Percentiles rank a stretch among this genome's conserved stretches.
These are phyloP conservation scores for Papiliotrema terrestris DNA, from an alignment of 1,284 basidiomycete genomes.

Conservation along the genomic window DNA sequence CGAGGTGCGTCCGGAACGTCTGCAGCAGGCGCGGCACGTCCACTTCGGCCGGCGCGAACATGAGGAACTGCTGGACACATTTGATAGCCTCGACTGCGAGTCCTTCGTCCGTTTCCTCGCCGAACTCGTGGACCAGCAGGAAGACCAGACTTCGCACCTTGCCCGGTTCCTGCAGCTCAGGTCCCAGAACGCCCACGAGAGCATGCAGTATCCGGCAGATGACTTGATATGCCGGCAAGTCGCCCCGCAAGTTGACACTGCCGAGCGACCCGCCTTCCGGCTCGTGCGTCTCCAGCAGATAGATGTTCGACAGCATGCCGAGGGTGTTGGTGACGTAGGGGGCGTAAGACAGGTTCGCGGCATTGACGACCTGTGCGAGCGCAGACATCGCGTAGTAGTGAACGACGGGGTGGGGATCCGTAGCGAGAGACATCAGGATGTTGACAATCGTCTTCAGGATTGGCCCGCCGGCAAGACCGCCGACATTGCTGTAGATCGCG, in stretches of 20 bases:
- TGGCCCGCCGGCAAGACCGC: constrained; percentile 87
- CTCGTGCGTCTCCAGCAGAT: constrained; percentile 88
- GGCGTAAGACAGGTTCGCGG: constrained; percentile 87
- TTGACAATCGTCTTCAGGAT: constrained; percentile 95
- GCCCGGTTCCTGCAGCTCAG: constrained; percentile 86
- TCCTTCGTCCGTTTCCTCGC: constrained; percentile 78
- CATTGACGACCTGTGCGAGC: constrained; percentile 80
- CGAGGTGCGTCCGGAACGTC: constrained; percentile 69
- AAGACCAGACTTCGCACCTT: constrained; percentile 77
- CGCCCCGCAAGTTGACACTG: constrained; percentile 82
- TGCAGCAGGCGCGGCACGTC: constrained; percentile 72
- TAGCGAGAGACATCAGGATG: constrained; percentile 89
- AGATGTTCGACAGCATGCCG: constrained; percentile 86
- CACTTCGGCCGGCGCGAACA: constrained; percentile 85
- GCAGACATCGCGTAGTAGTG: constrained; percentile 91
- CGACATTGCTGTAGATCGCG: constrained; percentile 88
- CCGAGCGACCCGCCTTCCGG: constrained; percentile 82
- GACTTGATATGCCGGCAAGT: constrained; percentile 85
- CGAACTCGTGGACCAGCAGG: constrained; percentile 81
- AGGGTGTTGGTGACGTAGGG: constrained; percentile 85
- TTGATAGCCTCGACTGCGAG: constrained; percentile 91
- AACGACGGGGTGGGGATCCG: constrained; percentile 94
- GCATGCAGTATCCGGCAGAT: constrained; percentile 90
- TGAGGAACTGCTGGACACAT: constrained; percentile 92
- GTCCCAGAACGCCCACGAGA: constrained; percentile 88